phyloP scores from a whole-genome alignment of 2,329 filamentous ascomycete genomes.

The Exserohilum turcica region DNA sequence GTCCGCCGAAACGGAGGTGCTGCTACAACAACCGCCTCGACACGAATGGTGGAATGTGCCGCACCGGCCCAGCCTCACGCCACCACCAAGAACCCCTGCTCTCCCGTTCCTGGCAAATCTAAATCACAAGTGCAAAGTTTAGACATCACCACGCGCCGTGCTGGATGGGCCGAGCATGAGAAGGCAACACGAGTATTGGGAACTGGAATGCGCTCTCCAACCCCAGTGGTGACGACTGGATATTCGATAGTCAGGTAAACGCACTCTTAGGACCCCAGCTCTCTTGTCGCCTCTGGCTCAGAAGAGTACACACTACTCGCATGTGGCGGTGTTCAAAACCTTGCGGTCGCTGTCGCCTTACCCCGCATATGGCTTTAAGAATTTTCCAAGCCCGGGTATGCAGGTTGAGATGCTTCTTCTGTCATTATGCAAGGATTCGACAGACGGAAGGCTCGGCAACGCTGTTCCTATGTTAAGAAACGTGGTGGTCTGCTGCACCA shows the following conservation, averaged over 20 bases:
- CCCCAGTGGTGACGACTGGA: background rate
- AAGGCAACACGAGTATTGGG: background rate
- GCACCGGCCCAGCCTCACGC: background rate
- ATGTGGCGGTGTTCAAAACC: background rate
- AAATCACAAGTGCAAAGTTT: background rate
- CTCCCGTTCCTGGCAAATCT: background rate
- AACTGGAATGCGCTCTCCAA: background rate
- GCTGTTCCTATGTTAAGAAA: constrained; percentile 8
- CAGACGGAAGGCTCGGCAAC: constrained; percentile 17
- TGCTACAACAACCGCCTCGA: background rate
- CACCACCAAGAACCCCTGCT: background rate
- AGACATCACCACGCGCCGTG: background rate
- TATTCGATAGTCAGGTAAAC: too few relatives aligned
- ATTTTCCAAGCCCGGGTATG: constrained; percentile 5
- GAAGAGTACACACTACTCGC: background rate
- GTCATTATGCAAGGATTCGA: background rate
- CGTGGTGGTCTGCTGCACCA: background rate
- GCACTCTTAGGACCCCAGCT: background rate
- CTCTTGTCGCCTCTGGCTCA: background rate
- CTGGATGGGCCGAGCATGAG: background rate
- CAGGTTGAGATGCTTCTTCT: constrained; percentile 2
- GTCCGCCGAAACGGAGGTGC: background rate
- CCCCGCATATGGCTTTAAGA: background rate
- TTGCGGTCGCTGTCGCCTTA: background rate
- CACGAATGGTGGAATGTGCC: background rate